These are phyloP conservation scores for Fusarium napiforme DNA, from an alignment of 2,329 filamentous ascomycete species.

Conservation along the genomic window DNA sequence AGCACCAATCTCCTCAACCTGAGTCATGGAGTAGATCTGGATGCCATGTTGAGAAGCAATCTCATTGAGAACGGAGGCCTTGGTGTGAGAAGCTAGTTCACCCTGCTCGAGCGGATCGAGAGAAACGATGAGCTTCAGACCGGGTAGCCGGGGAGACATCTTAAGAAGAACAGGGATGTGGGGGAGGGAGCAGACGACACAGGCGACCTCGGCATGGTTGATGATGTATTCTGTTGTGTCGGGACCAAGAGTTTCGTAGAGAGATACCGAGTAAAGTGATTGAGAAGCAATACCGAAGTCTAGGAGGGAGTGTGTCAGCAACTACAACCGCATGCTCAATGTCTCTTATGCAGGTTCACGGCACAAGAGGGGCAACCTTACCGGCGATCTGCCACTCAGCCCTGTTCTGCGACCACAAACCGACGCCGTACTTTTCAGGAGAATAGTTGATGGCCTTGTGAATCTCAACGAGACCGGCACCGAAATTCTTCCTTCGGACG, in stretches of 20 bases:
- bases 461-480: constrained; percentile 84
- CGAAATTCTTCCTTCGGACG: constrained; percentile 82
- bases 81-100: constrained; percentile 81
- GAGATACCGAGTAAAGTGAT: constrained; percentile 86
- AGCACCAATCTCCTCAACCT: constrained; percentile 85
- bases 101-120: constrained; percentile 85
- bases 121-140: constrained; percentile 87
- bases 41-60: constrained; percentile 81
- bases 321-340: not conserved
- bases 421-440: constrained; percentile 75
- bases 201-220: constrained; percentile 83
- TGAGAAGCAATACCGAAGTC: constrained; percentile 91
- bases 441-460: constrained; percentile 76
- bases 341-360: constrained; percentile 8
- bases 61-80: constrained; percentile 79
- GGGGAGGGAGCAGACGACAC: constrained; percentile 80
- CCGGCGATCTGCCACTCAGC: constrained; percentile 88
- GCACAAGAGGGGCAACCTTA: constrained; percentile 48
- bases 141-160: constrained; percentile 78
- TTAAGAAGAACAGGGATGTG: constrained; percentile 86
- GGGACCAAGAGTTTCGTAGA: constrained; percentile 95
- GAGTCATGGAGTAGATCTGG: constrained; percentile 78
- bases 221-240: constrained; percentile 95
- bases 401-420: constrained; percentile 87
- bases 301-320: constrained; percentile 48